Conservation (phyloP, 495 filamentous ascomycete genomes). For the Rusavskia elegans region DNA sequence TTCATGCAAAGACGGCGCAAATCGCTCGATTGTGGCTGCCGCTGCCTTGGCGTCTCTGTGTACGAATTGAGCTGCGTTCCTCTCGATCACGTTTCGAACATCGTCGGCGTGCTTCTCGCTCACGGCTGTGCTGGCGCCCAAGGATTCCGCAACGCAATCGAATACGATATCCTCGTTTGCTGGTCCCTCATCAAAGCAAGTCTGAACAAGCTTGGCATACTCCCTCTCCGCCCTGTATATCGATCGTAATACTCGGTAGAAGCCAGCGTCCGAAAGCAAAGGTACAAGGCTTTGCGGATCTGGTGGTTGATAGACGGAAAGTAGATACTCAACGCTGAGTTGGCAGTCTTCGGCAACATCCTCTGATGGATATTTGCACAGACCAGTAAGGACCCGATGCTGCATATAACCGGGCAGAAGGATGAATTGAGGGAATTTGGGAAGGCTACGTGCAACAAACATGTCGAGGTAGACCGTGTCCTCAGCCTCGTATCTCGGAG, state of each 20-base stretch:
- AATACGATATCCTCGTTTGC: constrained; percentile 60
- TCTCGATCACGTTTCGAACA: constrained; percentile 53
- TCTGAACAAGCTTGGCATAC: constrained; percentile 60
- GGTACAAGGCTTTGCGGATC: constrained; percentile 62
- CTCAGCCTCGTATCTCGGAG: constrained; percentile 50
- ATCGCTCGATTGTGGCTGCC: constrained; percentile 50
- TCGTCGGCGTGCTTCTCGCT: constrained; percentile 61
- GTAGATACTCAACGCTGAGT: constrained; percentile 83
- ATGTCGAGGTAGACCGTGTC: constrained; percentile 93
- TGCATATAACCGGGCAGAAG: constrained; percentile 74
- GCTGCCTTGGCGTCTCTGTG: constrained; percentile 50
- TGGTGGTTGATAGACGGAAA: constrained; percentile 84
- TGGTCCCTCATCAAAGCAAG: constrained; percentile 67
- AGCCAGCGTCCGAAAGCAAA: constrained; percentile 62
- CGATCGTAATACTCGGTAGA: constrained; percentile 86
- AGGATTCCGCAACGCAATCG: constrained; percentile 62
- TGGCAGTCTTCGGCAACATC: constrained; percentile 89
- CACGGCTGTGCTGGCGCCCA: constrained; percentile 54
- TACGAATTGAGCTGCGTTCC: constrained; percentile 51
- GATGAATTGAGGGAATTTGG: constrained; percentile 93
- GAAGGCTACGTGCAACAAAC: constrained; percentile 90
- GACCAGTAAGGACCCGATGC: constrained; percentile 60
- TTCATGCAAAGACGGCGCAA: constrained; percentile 57
- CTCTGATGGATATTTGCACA: constrained; percentile 67
- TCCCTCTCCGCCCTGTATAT: constrained; percentile 70